A percentile compares a stretch with the other conserved stretches of the same genome.
phyloP scores from a whole-genome alignment of 305 asterid species.

The Solanum hybrid region DNA sequence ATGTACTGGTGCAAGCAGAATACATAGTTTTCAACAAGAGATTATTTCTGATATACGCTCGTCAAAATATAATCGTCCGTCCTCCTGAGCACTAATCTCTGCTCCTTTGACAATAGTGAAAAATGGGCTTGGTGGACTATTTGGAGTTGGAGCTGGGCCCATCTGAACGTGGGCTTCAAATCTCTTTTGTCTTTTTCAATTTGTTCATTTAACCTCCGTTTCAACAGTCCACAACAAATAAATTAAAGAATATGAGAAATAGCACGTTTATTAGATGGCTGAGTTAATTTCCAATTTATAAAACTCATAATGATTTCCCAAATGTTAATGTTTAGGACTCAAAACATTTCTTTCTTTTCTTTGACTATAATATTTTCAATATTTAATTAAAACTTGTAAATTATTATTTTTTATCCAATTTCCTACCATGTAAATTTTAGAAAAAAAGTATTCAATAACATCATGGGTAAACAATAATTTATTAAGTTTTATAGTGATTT shows the following conservation, averaged over 20 bases:
- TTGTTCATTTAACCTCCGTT: not conserved
- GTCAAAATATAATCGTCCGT: not conserved
- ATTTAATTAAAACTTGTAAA: not conserved
- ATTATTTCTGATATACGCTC: not conserved
- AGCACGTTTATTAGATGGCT: not conserved
- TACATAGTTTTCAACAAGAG: not conserved
- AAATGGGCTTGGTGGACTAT: not conserved
- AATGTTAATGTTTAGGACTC: not conserved
- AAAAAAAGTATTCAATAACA: not conserved
- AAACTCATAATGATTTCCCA: not conserved
- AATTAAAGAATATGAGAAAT: not conserved
- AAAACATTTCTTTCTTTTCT: not conserved
- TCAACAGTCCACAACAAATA: not conserved
- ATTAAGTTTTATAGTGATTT: not conserved
- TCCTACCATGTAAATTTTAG: not conserved
- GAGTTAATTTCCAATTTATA: not conserved
- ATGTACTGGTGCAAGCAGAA: not conserved
- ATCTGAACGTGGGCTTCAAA: not conserved
- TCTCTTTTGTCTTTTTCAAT: not conserved
- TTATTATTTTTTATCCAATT: not conserved
- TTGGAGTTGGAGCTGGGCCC: not conserved
- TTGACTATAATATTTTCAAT: not conserved
- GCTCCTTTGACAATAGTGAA: not conserved
- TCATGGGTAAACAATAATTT: not conserved
- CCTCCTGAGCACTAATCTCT: not conserved